Conservation (phyloP, 805 yeast species). For the Isabelozyma rhagii region DNA sequence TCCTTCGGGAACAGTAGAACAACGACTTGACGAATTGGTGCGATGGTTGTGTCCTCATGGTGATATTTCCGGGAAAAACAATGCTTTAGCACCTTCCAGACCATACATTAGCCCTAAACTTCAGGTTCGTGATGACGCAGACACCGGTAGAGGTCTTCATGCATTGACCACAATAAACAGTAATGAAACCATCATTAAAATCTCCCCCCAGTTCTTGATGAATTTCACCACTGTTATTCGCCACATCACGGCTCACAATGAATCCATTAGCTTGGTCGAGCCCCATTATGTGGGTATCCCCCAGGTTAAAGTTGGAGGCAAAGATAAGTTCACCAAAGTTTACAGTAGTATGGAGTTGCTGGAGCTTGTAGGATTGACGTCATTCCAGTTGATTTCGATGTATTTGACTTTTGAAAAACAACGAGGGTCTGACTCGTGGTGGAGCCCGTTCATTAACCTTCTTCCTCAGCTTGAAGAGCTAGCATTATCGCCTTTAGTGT, state of each 20-base stretch:
- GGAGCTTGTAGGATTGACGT: conserved; percentile 42
- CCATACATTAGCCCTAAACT: background rate
- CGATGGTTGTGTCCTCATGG: background rate
- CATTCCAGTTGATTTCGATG: conserved; percentile 58
- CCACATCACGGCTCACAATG: conserved; percentile 42
- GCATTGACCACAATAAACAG: conserved; percentile 34
- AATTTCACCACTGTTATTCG: conserved; percentile 51
- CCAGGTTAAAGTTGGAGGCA: background rate
- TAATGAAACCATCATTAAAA: conserved; percentile 47
- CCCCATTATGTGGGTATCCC: conserved; percentile 22
- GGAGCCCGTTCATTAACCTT: conserved; percentile 66
- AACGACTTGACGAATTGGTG: background rate
- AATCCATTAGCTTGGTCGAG: conserved; percentile 22
- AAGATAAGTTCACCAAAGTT: conserved; percentile 23
- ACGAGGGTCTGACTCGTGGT: conserved; percentile 45
- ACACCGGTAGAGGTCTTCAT: conserved; percentile 65
- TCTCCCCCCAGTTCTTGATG: conserved; percentile 57
- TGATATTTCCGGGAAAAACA: background rate
- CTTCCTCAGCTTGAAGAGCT: conserved; percentile 61
- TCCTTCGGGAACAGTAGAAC: background rate
- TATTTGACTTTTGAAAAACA: conserved; percentile 45
- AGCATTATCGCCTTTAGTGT: conserved; percentile 55
- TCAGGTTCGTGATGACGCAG: conserved; percentile 4
- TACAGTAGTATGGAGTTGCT: conserved; percentile 28
- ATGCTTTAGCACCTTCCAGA: background rate